A percentile compares a stretch with the other conserved stretches of the same genome.
These are phyloP conservation scores for Neurospora sp. DNA, from an alignment of 495 filamentous ascomycete species.

Conservation along the genomic window DNA sequence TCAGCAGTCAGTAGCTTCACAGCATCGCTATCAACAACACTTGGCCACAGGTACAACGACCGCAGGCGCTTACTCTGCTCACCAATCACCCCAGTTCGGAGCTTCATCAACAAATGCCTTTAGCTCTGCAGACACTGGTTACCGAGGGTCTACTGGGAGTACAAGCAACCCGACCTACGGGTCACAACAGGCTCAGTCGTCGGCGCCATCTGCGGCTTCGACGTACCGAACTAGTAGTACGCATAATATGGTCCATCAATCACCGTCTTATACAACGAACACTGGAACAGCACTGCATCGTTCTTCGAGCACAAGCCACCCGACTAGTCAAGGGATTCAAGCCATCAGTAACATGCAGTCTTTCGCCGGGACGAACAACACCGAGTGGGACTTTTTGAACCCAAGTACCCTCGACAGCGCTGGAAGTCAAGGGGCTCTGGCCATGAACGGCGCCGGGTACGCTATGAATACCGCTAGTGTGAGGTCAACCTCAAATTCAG, in stretches of 20 bases:
- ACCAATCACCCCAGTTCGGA: slow-evolving; percentile 35
- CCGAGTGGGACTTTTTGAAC: slow-evolving; percentile 30
- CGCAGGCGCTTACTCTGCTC: slow-evolving; percentile 26
- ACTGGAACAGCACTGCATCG: slow-evolving; percentile 12
- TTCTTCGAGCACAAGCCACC: slow-evolving; percentile 11
- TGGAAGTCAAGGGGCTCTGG: slow-evolving; percentile 16
- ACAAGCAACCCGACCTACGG: slow-evolving; percentile 22
- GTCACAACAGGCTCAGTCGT: slow-evolving; percentile 27
- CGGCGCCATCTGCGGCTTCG: slow-evolving; percentile 23
- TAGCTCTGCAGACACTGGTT: slow-evolving; percentile 25
- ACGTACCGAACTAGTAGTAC: slow-evolving; percentile 22
- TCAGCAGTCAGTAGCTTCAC: slow-evolving; percentile 18
- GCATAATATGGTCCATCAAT: slow-evolving; percentile 28
- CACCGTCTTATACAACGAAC: slow-evolving; percentile 22
- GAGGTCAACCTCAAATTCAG: slow-evolving; percentile 9
- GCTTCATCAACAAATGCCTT: slow-evolving; percentile 27
- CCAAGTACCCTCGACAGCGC: slow-evolving; percentile 26
- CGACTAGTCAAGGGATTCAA: slow-evolving; percentile 15
- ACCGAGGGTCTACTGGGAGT: slow-evolving; percentile 22
- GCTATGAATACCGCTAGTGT: slow-evolving; percentile 7
- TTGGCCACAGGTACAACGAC: slow-evolving; percentile 25
- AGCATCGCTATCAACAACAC: slow-evolving; percentile 35
- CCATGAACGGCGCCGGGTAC: slow-evolving; percentile 13
- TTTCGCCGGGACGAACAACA: slow-evolving; percentile 9
- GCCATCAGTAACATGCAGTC: slow-evolving; percentile 13